Conservation (phyloP, 805 yeast species). For the Jamesozyma piceae region DNA sequence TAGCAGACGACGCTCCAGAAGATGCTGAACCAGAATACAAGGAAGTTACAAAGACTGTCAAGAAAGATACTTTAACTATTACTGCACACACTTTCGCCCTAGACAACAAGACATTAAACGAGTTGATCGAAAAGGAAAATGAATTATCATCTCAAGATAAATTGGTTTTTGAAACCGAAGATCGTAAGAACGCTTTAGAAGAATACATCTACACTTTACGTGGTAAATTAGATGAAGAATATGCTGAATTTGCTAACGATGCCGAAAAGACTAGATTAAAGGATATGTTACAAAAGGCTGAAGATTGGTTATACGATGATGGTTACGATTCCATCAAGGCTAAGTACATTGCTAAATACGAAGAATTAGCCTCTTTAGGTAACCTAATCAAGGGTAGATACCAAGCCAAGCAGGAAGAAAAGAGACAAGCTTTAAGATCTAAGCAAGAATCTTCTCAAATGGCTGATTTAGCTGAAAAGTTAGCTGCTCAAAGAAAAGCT, state of each 20-base stretch:
- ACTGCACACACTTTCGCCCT: constrained; percentile 54
- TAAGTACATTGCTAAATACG: constrained; percentile 93
- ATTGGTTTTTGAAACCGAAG: constrained; percentile 97
- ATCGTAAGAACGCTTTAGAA: constrained; percentile 94
- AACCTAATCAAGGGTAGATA: constrained; percentile 94
- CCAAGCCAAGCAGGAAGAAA: constrained; percentile 88
- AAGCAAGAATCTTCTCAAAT: constrained; percentile 82
- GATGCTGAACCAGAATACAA: constrained; percentile 74
- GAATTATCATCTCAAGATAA: constrained; percentile 83
- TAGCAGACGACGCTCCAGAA: constrained; percentile 39
- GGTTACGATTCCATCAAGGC: constrained; percentile 96
- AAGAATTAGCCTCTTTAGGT: constrained; percentile 91
- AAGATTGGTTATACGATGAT: constrained; percentile 97
- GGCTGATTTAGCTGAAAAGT: constrained; percentile 72
- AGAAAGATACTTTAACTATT: constrained; percentile 71
- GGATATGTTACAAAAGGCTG: constrained; percentile 70
- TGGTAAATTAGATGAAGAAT: constrained; percentile 90
- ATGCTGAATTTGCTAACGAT: constrained; percentile 78
- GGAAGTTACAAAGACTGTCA: constrained; percentile 87
- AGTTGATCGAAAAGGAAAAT: constrained; percentile 71
- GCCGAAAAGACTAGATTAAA: constrained; percentile 78
- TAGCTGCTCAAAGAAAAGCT: constrained; percentile 70
- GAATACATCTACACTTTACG: constrained; percentile 97
- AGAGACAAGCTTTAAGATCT: constrained; percentile 76
- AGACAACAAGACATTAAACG: constrained; percentile 45